These are phyloP conservation scores for Hydrangea macrophylla DNA, from an alignment of 148 eudicot species.

Conservation along the genomic window DNA sequence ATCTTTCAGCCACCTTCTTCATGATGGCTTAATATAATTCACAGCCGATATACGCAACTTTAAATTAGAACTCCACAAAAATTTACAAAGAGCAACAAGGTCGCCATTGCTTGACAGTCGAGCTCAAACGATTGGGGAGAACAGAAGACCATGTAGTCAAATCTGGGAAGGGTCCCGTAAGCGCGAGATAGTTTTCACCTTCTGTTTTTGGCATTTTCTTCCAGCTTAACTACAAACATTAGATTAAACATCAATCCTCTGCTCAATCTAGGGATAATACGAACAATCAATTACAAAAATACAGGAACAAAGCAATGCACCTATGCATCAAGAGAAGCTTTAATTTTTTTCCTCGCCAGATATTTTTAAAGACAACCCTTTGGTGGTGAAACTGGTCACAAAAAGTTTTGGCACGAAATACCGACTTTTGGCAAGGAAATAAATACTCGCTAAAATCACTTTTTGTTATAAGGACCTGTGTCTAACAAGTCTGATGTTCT, in stretches of 20 bases:
- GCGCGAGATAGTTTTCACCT: slow-evolving; percentile 67
- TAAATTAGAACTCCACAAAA: background rate
- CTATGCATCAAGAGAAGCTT: background rate
- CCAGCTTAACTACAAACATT: slow-evolving; percentile 46
- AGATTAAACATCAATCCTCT: slow-evolving; percentile 9
- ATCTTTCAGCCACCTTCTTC: background rate
- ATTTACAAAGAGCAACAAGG: slow-evolving; percentile 32
- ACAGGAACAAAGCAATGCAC: too few relatives aligned
- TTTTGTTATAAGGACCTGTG: too few relatives aligned
- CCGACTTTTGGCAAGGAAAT: too few relatives aligned
- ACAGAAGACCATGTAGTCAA: slow-evolving; percentile 50
- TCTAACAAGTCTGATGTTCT: too few relatives aligned
- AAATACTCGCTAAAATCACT: too few relatives aligned
- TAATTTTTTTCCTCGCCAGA: too few relatives aligned
- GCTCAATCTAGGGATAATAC: background rate
- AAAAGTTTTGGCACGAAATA: too few relatives aligned
- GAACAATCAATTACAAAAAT: background rate
- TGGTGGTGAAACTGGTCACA: too few relatives aligned
- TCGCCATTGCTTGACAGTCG: slow-evolving; percentile 49
- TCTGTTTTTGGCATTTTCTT: slow-evolving; percentile 54
- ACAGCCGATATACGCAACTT: background rate
- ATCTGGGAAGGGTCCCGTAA: slow-evolving; percentile 78
- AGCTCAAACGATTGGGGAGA: slow-evolving; percentile 49
- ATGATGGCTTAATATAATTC: background rate
- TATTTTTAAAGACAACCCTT: too few relatives aligned